Base-by-base conservation (phyloP, 2,329 filamentous ascomycete genomes). In the Orbilia blumenaviensis region DNA sequence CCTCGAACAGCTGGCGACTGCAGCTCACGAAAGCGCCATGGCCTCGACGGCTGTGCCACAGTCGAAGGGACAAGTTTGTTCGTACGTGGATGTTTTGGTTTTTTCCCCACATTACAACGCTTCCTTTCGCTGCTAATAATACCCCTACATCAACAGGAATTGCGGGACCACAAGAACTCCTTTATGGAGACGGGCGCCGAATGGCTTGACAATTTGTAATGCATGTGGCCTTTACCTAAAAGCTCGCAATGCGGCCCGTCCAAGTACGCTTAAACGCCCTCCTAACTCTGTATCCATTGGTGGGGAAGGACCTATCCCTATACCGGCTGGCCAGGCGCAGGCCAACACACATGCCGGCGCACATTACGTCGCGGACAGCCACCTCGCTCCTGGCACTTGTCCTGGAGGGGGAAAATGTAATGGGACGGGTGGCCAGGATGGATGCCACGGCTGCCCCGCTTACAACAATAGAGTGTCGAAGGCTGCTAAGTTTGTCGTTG, bases 381-480 rank as follows among this genome's bases (percentile, higher is more conserved):
- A 92, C 79, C 90, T 88, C 48, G 85, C 89, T 3, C 88, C 89
- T 46, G 95, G 95, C n/a, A 96, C 94, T 10, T 99, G 95, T 82
- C 95, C 95, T 12, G 95, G 95, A 38, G 94, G 94, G 77, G 95
- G 95, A 41, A 91, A 91, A 72, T 99, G 95, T 83, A 98, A 99
- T 82, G 95, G 95, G 54, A 98, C 95, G 21, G 95, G 95, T 48
- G 95, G 95, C 63, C 93, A 95, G 32, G 92, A 96, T 81, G 94
- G 93, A 18, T 99, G 95, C 82, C 93, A 92, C 82, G 95, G 95
- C 10, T 99, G 95, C 81, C 95, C 95, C 36, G 95, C 95, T 1
- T 99, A 92, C 86, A 99, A 99, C 86, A 99, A 99, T 81, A 89
- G 95, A 63, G 90, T 98, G 41, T 92, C 94, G 34, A 98, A 97